phyloP scores from a whole-genome alignment of 2,329 filamentous ascomycete species.

The Epicoccum nigrum region DNA sequence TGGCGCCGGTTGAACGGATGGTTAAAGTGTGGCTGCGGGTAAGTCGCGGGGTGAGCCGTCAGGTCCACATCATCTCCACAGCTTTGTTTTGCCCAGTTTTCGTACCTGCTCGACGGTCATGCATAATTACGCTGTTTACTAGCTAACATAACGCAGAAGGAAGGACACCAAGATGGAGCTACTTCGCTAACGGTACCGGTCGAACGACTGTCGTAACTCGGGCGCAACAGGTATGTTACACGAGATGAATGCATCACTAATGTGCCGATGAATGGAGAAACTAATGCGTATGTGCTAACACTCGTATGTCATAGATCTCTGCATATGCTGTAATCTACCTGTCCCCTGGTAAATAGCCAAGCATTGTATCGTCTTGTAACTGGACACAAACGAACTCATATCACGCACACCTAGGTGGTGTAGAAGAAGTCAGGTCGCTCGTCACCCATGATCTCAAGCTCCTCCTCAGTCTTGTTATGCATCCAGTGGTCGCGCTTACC shows the following conservation, averaged over 20 bases:
- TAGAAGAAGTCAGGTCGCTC: conserved; percentile 72
- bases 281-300: conserved; percentile 3
- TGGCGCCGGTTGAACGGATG: conserved; percentile 11
- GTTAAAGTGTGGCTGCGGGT: conserved; percentile 7
- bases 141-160: too few relatives aligned
- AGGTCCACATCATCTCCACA: too few relatives aligned
- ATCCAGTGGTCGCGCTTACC: conserved; percentile 71
- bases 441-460: conserved; percentile 74
- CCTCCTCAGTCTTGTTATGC: conserved; percentile 66
- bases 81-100: too few relatives aligned
- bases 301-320: conserved; percentile 6
- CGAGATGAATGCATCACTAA: background rate
- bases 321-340: background rate
- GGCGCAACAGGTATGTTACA: too few relatives aligned
- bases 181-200: too few relatives aligned
- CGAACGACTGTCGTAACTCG: too few relatives aligned
- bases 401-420: conserved; percentile 55
- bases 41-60: background rate
- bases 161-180: too few relatives aligned
- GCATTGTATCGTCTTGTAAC: too few relatives aligned
- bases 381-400: background rate
- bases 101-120: too few relatives aligned
- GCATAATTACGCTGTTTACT: too few relatives aligned
- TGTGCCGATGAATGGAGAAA: background rate
- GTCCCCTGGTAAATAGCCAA: too few relatives aligned